A percentile compares a stretch with the other conserved stretches of the same genome.
Conservation (phyloP, 2,329 filamentous ascomycete species). For the Pseudogymnoascus sp. region DNA sequence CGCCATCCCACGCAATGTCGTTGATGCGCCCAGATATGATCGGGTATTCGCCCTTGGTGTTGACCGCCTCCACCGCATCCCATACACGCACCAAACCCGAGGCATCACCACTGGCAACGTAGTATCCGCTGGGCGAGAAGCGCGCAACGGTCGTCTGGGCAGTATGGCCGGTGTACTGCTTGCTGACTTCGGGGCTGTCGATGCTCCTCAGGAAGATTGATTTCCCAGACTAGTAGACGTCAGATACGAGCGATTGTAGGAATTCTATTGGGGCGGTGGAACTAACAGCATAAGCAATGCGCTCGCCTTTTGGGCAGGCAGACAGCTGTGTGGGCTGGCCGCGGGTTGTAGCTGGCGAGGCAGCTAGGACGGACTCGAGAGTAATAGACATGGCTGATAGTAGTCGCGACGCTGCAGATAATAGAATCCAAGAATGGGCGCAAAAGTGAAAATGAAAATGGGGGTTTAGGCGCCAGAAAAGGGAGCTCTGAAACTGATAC, state of each 20-base stretch:
- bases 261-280: not conserved
- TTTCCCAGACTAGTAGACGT: slow-evolving; percentile 65
- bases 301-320: slow-evolving; percentile 78
- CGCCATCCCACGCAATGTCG: slow-evolving; percentile 94
- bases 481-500: not conserved
- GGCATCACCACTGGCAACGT: slow-evolving; percentile 84
- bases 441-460: not conserved
- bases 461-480: not conserved
- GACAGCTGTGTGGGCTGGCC: slow-evolving; percentile 86
- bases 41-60: slow-evolving; percentile 83
- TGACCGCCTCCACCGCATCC: slow-evolving; percentile 77
- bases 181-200: slow-evolving; percentile 73
- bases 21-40: slow-evolving; percentile 94
- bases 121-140: slow-evolving; percentile 90
- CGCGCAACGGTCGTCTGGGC: slow-evolving; percentile 82
- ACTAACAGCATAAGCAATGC: slow-evolving; percentile 83
- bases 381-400: slow-evolving; percentile 38
- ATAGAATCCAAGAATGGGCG: not conserved
- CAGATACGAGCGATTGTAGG: slow-evolving; percentile 9
- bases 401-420: not conserved
- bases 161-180: slow-evolving; percentile 90
- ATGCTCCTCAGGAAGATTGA: slow-evolving; percentile 94
- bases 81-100: slow-evolving; percentile 81
- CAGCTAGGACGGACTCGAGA: slow-evolving; percentile 67
- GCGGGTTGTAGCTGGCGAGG: slow-evolving; percentile 72